Conservation (phyloP, 2,329 filamentous ascomycete genomes). For the Colletotrichum filicis region DNA sequence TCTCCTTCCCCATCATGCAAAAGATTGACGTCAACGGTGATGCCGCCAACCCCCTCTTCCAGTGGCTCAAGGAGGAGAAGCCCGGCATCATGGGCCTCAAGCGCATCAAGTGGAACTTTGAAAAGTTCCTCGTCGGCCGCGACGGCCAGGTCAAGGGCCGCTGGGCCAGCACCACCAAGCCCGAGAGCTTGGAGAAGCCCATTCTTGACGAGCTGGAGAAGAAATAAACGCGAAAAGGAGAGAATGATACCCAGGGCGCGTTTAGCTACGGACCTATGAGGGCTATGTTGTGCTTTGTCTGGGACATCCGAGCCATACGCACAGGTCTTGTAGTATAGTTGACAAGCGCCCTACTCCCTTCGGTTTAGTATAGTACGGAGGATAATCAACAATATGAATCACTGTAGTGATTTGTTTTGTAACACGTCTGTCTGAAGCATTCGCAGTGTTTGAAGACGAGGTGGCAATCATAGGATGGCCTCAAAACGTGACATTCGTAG, state of each 20-base stretch:
- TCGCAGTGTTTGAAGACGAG: background rate
- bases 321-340: background rate
- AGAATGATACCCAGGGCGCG: conserved; percentile 21
- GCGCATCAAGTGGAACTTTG: conserved; percentile 99
- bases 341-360: background rate
- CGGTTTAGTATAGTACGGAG: background rate
- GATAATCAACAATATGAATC: background rate
- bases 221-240: conserved; percentile 31
- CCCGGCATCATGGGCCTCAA: conserved; percentile 89
- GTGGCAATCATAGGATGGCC: background rate
- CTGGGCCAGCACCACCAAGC: conserved; percentile 91
- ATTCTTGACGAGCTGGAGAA: conserved; percentile 81
- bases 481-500: background rate
- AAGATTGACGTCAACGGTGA: conserved; percentile 96
- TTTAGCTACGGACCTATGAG: background rate
- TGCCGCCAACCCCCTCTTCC: conserved; percentile 80
- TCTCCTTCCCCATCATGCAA: conserved; percentile 88
- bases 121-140: conserved; percentile 92
- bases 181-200: conserved; percentile 78
- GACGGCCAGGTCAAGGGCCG: conserved; percentile 88
- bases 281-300: background rate
- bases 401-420: background rate
- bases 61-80: conserved; percentile 80
- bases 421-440: background rate
- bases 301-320: background rate